Evolutionary conservation across 2,329 filamentous ascomycete species (phyloP), one percentile per base, ranked within the genome.

Genomic region (Albophoma yamanashiensis): DNA sequence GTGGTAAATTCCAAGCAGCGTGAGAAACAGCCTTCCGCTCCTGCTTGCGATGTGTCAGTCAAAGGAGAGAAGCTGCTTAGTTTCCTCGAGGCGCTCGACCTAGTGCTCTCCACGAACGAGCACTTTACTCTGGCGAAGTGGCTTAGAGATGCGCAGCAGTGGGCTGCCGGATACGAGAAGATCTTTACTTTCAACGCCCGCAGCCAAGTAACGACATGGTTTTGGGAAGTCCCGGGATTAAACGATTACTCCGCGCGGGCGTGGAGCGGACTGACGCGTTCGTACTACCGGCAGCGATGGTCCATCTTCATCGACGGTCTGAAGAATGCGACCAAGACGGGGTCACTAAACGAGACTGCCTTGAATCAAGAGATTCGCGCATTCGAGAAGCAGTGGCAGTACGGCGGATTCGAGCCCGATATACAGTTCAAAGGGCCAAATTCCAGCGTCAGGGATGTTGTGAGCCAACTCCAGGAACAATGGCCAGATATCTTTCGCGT

Each of bases 191-290:
- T 77, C 66, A 73, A 79, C 55, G 78, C 79, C 8, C 70, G 76
- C 15, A 81, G 81, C 56, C 79, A 81, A 61, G 69, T 82, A 60
- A 81, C 79, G 7, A 70, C 78, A 14, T 82, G 79, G 79, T 68
- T 81, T 64, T 56, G 58, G 11, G 53, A 61, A n/a, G 56, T 58
- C 12, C 25, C 38, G 1, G 11, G n/a, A 4, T 78, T 82, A 47
- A 73, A 66, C 42, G 79, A 82, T 66, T 82, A 82, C 61, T 78
- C 79, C 4, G 75, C 73, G 5, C 80, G 80, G 67, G 69, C 70
- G 27, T 82, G 79, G 79, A 72, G 70, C 11, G 79, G 79, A 1
- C 67, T 82, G 0, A 73, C 81, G 4, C 68, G 68, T 1, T 68
- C 67, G 1, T 82, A 81, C 66, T 81, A 82, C 64, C 56, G 73